Base-by-base conservation (phyloP, 352 stramenopile genomes). In the Globisporangium takayamanum region DNA sequence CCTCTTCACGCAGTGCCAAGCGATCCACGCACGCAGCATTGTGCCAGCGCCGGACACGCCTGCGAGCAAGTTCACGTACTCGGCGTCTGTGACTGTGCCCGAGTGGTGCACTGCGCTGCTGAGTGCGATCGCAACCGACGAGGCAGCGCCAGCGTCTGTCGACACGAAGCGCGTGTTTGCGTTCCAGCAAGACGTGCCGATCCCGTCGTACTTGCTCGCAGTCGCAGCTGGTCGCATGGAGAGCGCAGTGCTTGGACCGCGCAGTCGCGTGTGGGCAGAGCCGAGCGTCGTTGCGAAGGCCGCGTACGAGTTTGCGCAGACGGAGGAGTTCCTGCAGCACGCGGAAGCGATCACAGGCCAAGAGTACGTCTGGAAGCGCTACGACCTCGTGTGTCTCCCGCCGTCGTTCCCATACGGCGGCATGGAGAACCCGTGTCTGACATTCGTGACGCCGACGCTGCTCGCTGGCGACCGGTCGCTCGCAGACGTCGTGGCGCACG, bases 351-450 rank as follows among this genome's bases (percentile, higher is more conserved):
- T 99, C 52, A 95, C 90, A 11, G 84, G 86, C 25, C 81, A 94
- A 44, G 73, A 79, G 26, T 99, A 99, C 74, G 80, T 92, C 7
- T 99, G 96, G 96, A 87, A 85, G 57, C 80, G 95, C n/a, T 99
- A 99, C 75, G 96, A 99, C 72, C 72, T 99, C 1, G 80, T 99
- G 15, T 98, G 95, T 73, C 72, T 99, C 33, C 96, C 96, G n/a
- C 92, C 92, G 18, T 96, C 78, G 18, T 98, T 98, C 70, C 94
- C 94, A 30, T 85, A 86, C 57, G 79, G 79, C 53, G 79, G 79
- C 11, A 89, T 89, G 79, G 79, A 89, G 71, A 90, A 88, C 59
- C 76, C 76, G 41, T 95, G 90, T 57, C 69, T 98, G 62, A 98
- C 94, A 26, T 98, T 99, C 68, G 94, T 98, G 36, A 99, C 96